These are phyloP conservation scores for Xylaria sp. DNA, from an alignment of 2,329 filamentous ascomycete species.

Conservation along the genomic window DNA sequence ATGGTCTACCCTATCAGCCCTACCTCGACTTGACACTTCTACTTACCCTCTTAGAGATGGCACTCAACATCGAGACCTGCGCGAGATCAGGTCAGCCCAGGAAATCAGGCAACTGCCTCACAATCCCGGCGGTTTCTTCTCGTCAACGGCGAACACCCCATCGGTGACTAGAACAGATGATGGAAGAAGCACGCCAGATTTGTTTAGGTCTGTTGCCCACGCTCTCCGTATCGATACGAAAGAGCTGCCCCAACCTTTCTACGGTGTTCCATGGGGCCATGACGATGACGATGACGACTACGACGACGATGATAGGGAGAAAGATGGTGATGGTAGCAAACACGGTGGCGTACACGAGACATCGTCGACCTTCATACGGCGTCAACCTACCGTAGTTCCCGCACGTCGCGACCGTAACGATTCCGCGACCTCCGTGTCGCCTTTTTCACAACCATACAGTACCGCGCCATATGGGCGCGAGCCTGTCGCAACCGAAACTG, in stretches of 20 bases:
- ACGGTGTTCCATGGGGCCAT: constrained; percentile 49
- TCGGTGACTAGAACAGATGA: constrained; percentile 26
- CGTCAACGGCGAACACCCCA: constrained; percentile 40
- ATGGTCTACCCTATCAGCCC: constrained; percentile 32
- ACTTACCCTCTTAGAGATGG: constrained; percentile 13
- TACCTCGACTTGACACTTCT: constrained; percentile 38
- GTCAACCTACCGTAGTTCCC: constrained; percentile 13
- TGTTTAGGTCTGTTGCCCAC: constrained; percentile 45
- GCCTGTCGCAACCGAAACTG: constrained; percentile 4
- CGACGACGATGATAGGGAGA: constrained; percentile 4
- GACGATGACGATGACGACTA: constrained; percentile 27
- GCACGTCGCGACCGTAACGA: constrained; percentile 26
- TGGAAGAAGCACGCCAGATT: constrained; percentile 31
- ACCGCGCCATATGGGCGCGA: constrained; percentile 41
- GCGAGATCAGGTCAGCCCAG: constrained; percentile 27
- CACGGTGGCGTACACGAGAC: constrained; percentile 26
- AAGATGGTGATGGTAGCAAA: not conserved
- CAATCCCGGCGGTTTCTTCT: constrained; percentile 35
- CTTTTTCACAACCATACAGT: constrained; percentile 46
- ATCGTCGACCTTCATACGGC: constrained; percentile 29
- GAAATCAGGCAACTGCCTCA: constrained; percentile 28
- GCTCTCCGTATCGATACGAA: constrained; percentile 46
- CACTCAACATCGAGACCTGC: constrained; percentile 8
- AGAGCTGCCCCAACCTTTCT: constrained; percentile 44
- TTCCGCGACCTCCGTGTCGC: constrained; percentile 28